Percentiles rank a stretch among this genome's conserved stretches.
phyloP scores from a whole-genome alignment of 2,329 filamentous ascomycete species.

The Cordyceps militaris region DNA sequence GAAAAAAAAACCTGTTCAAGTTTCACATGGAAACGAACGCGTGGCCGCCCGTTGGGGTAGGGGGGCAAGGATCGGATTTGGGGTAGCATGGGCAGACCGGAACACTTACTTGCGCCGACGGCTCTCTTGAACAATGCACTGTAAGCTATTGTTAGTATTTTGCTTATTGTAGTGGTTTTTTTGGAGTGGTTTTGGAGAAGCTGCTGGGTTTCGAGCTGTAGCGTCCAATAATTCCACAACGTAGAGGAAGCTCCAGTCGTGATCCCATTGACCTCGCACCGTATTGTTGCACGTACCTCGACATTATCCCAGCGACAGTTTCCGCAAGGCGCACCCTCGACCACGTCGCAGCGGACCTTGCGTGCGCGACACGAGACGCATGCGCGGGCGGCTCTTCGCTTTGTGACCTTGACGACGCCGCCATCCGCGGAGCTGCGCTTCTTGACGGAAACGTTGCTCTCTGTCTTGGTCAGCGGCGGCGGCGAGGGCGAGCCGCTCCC shows the following conservation, averaged over 20 bases:
- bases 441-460: constrained; percentile 19
- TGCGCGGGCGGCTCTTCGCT: constrained; percentile 82
- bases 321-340: constrained; percentile 78
- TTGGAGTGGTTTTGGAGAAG: neutral
- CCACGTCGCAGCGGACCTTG: constrained; percentile 91
- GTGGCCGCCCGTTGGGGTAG: constrained; percentile 4
- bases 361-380: constrained; percentile 83
- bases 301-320: constrained; percentile 80
- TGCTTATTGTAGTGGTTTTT: neutral
- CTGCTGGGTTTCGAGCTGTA: neutral
- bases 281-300: constrained; percentile 35
- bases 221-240: neutral
- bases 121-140: constrained; percentile 69
- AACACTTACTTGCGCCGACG: constrained; percentile 73
- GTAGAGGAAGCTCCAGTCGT: neutral
- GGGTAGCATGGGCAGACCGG: constrained; percentile 1
- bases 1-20: neutral
- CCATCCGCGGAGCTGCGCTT: constrained; percentile 27
- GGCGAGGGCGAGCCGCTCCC: constrained; percentile 25
- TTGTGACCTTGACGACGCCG: constrained; percentile 46
- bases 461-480: constrained; percentile 19
- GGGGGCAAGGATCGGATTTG: neutral
- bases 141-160: neutral
- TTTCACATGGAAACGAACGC: constrained; percentile 4
- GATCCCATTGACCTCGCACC: neutral